phyloP scores from a whole-genome alignment of 2,329 filamentous ascomycete species.

The Pestalotiopsis fici region DNA sequence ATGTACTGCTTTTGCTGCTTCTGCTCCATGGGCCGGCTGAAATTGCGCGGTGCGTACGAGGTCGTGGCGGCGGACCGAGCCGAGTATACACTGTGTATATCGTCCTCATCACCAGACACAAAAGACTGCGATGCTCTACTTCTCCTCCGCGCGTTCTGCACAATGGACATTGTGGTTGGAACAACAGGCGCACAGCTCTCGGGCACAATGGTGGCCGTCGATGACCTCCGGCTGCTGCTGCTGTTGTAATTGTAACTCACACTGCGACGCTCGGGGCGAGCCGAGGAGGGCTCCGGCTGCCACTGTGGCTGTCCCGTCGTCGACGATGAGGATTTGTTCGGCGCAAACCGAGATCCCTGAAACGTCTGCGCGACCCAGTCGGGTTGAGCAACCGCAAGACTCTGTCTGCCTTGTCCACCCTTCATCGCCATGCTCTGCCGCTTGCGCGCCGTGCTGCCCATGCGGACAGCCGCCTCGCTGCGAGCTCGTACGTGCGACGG shows the following conservation, averaged over 20 bases:
- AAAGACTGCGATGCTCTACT: not conserved
- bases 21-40: not conserved
- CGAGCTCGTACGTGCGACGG: not conserved
- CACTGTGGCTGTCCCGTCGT: too few species aligned
- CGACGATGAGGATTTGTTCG: too few species aligned
- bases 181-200: not conserved
- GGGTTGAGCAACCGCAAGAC: not conserved
- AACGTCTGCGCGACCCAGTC: not conserved
- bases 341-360: not conserved
- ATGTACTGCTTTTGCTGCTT: not conserved
- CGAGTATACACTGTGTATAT: not conserved
- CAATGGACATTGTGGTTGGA: not conserved
- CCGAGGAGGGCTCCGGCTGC: too few species aligned
- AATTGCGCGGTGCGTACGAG: not conserved
- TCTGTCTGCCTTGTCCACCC: not conserved
- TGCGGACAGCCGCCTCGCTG: constrained; percentile 1
- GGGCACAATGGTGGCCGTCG: not conserved
- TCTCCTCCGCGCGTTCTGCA: not conserved
- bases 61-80: not conserved
- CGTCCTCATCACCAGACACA: not conserved
- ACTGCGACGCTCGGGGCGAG: too few species aligned
- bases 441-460: not conserved
- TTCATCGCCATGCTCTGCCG: constrained; percentile 2
- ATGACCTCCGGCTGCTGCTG: not conserved
- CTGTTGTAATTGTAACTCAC: too few species aligned